Base-by-base conservation (phyloP, 1,284 basidiomycete genomes). In the Ganoderma resinaceum region DNA sequence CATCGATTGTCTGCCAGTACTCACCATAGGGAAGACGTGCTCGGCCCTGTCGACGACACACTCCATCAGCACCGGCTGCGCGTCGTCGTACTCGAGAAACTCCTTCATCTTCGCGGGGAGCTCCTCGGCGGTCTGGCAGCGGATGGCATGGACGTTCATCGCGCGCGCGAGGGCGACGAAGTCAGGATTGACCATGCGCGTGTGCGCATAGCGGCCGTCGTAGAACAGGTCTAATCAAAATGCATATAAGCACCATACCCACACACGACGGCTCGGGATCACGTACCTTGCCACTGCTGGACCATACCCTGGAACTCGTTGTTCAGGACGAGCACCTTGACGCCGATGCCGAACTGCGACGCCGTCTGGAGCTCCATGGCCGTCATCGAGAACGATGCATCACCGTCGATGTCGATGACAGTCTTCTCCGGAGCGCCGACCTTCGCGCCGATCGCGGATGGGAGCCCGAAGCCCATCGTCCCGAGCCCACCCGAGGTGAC, bases 281-380 rank as follows among this genome's bases (percentile, higher is more conserved):
- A 78, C 84, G 64, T 76, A 92, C 92, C 94, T 87, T 99, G 97
- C 97, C 97, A 99, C 84, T 99, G 97, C 63, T 96, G 84, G 23
- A 99, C 97, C 97, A 99, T 99, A 66, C 97, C 97, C 81, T 97
- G 95, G 88, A 96, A 97, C 80, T 96, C 94, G 82, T 97, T 97
- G 85, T 97, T 96, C 76, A 97, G 81, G 29, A 97, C 82, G 73
- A 97, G 84, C 46, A 94, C 93, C 83, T 99, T 99, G 77, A 98
- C 95, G 70, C 98, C 97, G 70, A 99, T 97, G 79, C 88, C 83
- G 83, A 89, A 97, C 80, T 97, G 94, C 33, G 92, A 87, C 4
- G 97, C 97, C 0, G 97, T 99, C 29, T 92, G 92, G 64, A 99
- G 90, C 83, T 99, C 98, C 98, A 99, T 99, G 0, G 96, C 97